Conservation (phyloP, 2,329 filamentous ascomycete genomes). For the Monosporascus sp. region DNA sequence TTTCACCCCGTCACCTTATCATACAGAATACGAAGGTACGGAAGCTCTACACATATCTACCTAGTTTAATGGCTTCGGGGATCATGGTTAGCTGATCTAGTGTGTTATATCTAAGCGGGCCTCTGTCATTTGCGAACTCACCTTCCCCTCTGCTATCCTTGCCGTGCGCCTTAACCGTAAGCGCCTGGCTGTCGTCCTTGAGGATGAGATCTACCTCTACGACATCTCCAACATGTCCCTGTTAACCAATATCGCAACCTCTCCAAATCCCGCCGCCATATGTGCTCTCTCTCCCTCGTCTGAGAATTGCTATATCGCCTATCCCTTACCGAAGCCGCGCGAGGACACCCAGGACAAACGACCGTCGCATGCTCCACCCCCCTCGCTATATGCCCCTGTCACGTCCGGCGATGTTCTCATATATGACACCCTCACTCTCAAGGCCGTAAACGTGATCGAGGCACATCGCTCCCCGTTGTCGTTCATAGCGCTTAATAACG, state of each 20-base stretch:
- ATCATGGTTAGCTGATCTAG: not conserved
- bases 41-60: not conserved
- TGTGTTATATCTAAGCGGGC: slow-evolving; percentile 40
- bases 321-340: slow-evolving; percentile 74
- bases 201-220: slow-evolving; percentile 96
- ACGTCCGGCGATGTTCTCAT: slow-evolving; percentile 90
- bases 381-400: slow-evolving; percentile 70
- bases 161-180: slow-evolving; percentile 93
- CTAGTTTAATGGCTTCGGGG: too few species aligned
- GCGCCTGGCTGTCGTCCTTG: slow-evolving; percentile 84
- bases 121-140: slow-evolving; percentile 95
- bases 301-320: slow-evolving; percentile 92
- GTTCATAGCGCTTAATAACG: slow-evolving; percentile 85
- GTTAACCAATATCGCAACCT: slow-evolving; percentile 86
- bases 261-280: slow-evolving; percentile 85
- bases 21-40: slow-evolving; percentile 80
- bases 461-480: slow-evolving; percentile 89
- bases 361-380: slow-evolving; percentile 80
- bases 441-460: slow-evolving; percentile 92
- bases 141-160: slow-evolving; percentile 92
- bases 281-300: slow-evolving; percentile 91
- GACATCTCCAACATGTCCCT: slow-evolving; percentile 99
- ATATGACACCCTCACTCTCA: slow-evolving; percentile 82
- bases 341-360: slow-evolving; percentile 53
- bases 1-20: slow-evolving; percentile 85